Conservation (phyloP, 202 grass and related monocot genomes). For the Schoenoplectus triqueter region DNA sequence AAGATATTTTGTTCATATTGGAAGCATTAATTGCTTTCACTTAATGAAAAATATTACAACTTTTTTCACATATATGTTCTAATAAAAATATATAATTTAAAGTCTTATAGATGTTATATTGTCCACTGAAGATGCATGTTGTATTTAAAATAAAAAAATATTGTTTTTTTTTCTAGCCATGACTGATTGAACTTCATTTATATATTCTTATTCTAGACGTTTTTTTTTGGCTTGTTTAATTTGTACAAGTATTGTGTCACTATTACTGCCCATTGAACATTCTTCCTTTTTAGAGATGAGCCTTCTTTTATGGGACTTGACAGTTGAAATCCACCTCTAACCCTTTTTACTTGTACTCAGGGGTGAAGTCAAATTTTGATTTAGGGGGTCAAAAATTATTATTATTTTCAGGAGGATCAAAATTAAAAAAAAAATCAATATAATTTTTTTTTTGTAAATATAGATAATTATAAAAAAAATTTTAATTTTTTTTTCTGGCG, state of each 20-base stretch:
- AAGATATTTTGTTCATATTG: not conserved
- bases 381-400: no score
- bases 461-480: no score
- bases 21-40: not conserved
- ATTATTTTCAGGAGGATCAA: no score
- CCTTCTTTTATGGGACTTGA: not conserved
- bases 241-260: not conserved
- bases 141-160: slow-evolving; percentile 5
- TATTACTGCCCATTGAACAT: no score
- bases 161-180: not conserved
- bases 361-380: no score
- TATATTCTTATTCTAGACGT: not conserved
- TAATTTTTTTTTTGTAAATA: no score
- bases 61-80: not conserved
- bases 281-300: no score
- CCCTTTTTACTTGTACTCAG: not conserved
- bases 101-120: not conserved
- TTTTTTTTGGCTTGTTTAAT: not conserved
- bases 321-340: not conserved
- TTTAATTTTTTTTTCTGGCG: no score
- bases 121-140: not conserved
- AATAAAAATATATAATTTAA: not conserved
- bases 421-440: no score
- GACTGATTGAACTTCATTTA: not conserved
- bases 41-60: not conserved